Percentiles rank a stretch among this genome's conserved stretches.
These are phyloP conservation scores for Sporopachydermia cereana DNA, from an alignment of 1,139 yeast genomes.

Conservation along the genomic window DNA sequence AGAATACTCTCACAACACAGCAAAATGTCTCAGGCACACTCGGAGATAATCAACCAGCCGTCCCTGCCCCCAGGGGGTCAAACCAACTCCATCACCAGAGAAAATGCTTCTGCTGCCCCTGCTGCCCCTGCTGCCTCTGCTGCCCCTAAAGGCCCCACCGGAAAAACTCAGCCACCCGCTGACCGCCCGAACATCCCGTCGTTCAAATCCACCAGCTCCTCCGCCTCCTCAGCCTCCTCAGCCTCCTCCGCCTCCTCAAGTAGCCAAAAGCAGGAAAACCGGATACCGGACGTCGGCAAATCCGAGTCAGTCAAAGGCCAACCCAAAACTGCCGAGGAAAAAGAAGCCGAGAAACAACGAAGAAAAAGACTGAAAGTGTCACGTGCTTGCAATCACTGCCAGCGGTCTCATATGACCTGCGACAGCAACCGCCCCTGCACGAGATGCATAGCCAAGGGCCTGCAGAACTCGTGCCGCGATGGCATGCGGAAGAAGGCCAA, in stretches of 20 bases:
- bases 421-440: conserved; percentile 74
- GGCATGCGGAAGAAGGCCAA: conserved; percentile 84
- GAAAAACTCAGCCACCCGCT: too few species aligned
- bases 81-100: too few species aligned
- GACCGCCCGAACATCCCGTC: too few species aligned
- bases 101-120: too few species aligned
- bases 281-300: background rate
- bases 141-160: too few species aligned
- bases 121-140: too few species aligned
- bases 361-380: conserved; percentile 44
- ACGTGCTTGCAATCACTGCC: conserved; percentile 81
- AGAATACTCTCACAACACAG: too few species aligned
- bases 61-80: too few species aligned
- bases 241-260: background rate
- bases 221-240: background rate
- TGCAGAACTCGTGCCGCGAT: conserved; percentile 68
- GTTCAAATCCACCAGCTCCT: background rate
- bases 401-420: conserved; percentile 80
- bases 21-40: too few species aligned
- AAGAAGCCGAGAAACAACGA: background rate
- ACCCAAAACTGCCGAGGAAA: background rate
- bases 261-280: too few species aligned
- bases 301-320: background rate
- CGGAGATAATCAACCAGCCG: too few species aligned
- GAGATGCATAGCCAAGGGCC: conserved; percentile 61